These are phyloP conservation scores for Suillus variegatus DNA, from an alignment of 768 basidiomycete species.

Conservation along the genomic window DNA sequence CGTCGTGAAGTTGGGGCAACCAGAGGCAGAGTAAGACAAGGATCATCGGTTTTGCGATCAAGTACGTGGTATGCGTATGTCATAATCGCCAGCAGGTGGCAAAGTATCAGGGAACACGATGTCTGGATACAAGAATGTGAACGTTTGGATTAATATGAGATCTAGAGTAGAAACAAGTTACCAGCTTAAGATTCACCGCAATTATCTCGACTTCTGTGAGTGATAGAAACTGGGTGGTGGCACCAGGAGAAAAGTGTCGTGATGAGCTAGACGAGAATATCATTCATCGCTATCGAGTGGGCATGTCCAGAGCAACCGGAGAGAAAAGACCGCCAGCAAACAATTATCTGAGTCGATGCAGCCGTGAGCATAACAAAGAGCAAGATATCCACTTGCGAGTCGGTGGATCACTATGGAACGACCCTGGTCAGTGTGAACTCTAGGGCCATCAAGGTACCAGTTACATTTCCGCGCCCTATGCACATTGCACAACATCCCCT, in stretches of 20 bases:
- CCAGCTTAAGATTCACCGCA: constrained; percentile 6
- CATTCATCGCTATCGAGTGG: constrained; percentile 14
- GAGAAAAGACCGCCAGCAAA: constrained; percentile 8
- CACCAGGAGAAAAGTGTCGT: constrained; percentile 13
- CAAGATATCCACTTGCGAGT: constrained; percentile 5
- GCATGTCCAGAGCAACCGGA: constrained; percentile 15
- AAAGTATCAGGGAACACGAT: constrained; percentile 7
- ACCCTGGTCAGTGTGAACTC: background rate
- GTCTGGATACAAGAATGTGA: background rate
- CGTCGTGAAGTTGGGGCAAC: background rate
- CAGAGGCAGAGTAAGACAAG: background rate
- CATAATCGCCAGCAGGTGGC: constrained; percentile 14
- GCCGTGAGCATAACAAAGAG: background rate
- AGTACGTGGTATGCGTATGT: constrained; percentile 6
- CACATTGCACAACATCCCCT: background rate
- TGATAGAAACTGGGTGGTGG: background rate
- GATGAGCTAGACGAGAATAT: constrained; percentile 12
- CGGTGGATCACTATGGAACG: constrained; percentile 7
- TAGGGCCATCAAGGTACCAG: constrained; percentile 8
- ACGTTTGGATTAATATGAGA: background rate
- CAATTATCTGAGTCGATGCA: constrained; percentile 3
- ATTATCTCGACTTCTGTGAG: background rate
- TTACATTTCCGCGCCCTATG: background rate
- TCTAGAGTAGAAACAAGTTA: too few species aligned
- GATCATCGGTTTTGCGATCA: background rate